These are phyloP conservation scores for Phytophthora nicotianae DNA, from an alignment of 352 stramenopile genomes.

Conservation along the genomic window DNA sequence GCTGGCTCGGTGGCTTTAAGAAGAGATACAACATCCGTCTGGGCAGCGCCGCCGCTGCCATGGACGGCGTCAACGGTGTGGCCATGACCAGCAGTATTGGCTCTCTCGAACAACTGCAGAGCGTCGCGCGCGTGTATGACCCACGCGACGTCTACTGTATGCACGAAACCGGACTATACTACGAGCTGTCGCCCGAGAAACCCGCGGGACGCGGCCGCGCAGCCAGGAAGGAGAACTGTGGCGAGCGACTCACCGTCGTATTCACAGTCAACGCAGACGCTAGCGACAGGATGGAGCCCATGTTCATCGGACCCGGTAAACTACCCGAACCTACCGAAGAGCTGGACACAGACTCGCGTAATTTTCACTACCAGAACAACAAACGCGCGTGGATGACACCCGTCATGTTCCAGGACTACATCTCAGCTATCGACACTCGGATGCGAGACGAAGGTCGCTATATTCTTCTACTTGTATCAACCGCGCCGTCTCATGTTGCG, in stretches of 20 bases:
- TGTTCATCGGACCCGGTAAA: slow-evolving; percentile 50
- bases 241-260: slow-evolving; percentile 41
- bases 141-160: slow-evolving; percentile 61
- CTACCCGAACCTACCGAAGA: slow-evolving; percentile 25
- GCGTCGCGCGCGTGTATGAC: slow-evolving; percentile 43
- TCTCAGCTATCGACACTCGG: slow-evolving; percentile 50
- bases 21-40: slow-evolving; percentile 66
- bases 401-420: slow-evolving; percentile 65
- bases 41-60: slow-evolving; percentile 29
- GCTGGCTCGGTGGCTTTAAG: slow-evolving; percentile 70
- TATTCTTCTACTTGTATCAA: slow-evolving; percentile 48
- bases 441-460: slow-evolving; percentile 52
- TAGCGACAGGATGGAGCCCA: slow-evolving; percentile 58
- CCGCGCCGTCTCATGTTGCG: slow-evolving; percentile 51
- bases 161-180: slow-evolving; percentile 60
- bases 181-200: slow-evolving; percentile 56
- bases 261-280: slow-evolving; percentile 56
- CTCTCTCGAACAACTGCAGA: slow-evolving; percentile 44
- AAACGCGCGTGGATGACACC: slow-evolving; percentile 58
- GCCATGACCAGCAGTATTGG: slow-evolving; percentile 14
- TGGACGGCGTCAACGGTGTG: slow-evolving; percentile 27
- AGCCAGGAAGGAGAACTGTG: slow-evolving; percentile 28
- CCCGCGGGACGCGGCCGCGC: slow-evolving; percentile 33
- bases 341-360: slow-evolving; percentile 27
- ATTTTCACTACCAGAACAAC: slow-evolving; percentile 65